phyloP scores from a whole-genome alignment of 1,139 yeast genomes.

The Yamadazyma membranifaciens region DNA sequence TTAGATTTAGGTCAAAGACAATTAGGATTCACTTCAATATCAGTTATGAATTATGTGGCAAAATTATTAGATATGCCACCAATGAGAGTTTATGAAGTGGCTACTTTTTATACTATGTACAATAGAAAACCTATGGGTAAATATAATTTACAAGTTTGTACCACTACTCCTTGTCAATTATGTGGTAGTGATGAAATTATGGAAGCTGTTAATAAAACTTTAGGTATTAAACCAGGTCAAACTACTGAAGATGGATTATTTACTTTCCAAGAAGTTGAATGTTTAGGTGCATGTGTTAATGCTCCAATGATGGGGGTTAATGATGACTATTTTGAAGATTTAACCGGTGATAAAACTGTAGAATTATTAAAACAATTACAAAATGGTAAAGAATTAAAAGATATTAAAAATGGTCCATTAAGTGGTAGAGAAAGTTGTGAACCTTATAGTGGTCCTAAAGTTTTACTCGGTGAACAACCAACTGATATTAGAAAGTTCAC shows the following conservation, averaged over 20 bases:
- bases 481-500: slow-evolving; percentile 59
- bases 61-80: slow-evolving; percentile 86
- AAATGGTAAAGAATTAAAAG: slow-evolving; percentile 45
- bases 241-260: slow-evolving; percentile 75
- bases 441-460: slow-evolving; percentile 71
- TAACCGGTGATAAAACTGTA: slow-evolving; percentile 66
- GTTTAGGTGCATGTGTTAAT: slow-evolving; percentile 90
- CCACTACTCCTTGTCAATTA: slow-evolving; percentile 88
- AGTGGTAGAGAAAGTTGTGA: slow-evolving; percentile 72
- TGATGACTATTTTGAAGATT: slow-evolving; percentile 82
- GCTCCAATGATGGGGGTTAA: slow-evolving; percentile 87
- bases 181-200: slow-evolving; percentile 80
- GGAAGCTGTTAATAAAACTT: slow-evolving; percentile 62
- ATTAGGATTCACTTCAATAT: slow-evolving; percentile 80
- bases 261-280: slow-evolving; percentile 86
- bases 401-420: slow-evolving; percentile 66
- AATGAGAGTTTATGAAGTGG: slow-evolving; percentile 93
- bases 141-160: slow-evolving; percentile 80
- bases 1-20: slow-evolving; percentile 89
- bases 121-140: slow-evolving; percentile 87
- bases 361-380: slow-evolving; percentile 63
- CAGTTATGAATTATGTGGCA: slow-evolving; percentile 93
- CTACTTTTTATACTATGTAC: slow-evolving; percentile 91
- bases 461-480: slow-evolving; percentile 60
- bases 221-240: slow-evolving; percentile 73